Base-by-base conservation (phyloP, 1,284 basidiomycete species). In the Rhodotorula sp. region DNA sequence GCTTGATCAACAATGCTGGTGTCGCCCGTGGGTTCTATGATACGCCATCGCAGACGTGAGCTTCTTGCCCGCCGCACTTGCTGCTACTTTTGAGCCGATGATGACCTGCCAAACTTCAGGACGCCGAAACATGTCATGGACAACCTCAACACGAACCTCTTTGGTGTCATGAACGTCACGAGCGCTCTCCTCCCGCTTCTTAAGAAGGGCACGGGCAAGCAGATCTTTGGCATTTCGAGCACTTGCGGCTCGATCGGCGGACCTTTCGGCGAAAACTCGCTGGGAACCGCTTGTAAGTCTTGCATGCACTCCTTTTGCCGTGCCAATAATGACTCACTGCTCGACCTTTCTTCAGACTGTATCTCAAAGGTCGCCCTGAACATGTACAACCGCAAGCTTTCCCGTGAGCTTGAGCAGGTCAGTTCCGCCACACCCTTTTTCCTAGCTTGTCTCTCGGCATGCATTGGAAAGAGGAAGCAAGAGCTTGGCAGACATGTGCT, bases 1-100 rank as follows among this genome's bases (percentile, higher is more conserved):
- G 46, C 18, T 46, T 71, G 26, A 34, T 71, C 34, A 58, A 54
- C 52, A 59, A 64, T 29, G 65, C 69, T 12, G 65, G 69, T 16
- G 58, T 71, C 3, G 51, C 43, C 4, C 21, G 14, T 23, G 16
- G 29, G 5, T 20, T 15, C 47, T 29, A 5, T 26, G 29, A 48
- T 18, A 20, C 31, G 34, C 52, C 54, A 3, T 39, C 52, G 20
- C 23, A 46, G 10, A 34, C 39, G 62, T 64, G n/a, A 39, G 62
- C 8, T 10, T 39, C 12, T 39, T 7, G 39, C 39, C 62, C n/a
- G 34, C 0, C 26, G 39, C 39, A 39, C 6, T 26, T 16, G 16
- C 54, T 26, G 21, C 23, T 31, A 14, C 54, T 56, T 26, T 8
- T 12, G 14, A 15, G 10, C 12, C 1, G n/a, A 18, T 2, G 12